These are phyloP conservation scores for Zymoseptoria ardabiliae DNA, from an alignment of 2,329 filamentous ascomycete genomes.

Conservation along the genomic window DNA sequence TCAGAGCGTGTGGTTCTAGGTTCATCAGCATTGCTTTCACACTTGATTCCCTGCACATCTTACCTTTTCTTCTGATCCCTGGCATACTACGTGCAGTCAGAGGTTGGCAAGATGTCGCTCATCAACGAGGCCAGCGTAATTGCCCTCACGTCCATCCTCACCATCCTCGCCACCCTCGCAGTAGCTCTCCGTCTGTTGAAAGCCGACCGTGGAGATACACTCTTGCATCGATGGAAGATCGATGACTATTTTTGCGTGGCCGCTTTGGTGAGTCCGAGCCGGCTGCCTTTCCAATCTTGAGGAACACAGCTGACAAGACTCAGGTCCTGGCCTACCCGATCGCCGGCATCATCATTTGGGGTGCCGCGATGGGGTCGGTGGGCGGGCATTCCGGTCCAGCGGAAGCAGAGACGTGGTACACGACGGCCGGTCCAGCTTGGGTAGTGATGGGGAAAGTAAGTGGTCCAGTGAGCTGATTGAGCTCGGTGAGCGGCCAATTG, in stretches of 20 bases:
- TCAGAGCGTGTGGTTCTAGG: neutral
- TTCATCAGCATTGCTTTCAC: neutral
- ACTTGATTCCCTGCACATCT: neutral
- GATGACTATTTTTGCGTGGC: slow-evolving; percentile 8
- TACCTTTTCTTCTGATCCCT: neutral
- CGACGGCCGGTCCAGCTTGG: slow-evolving; percentile 7
- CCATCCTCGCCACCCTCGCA: slow-evolving; percentile 6
- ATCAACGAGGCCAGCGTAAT: slow-evolving; percentile 8
- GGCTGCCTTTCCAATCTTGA: neutral
- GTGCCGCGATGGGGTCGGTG: slow-evolving; percentile 5
- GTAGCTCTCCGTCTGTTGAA: slow-evolving; percentile 5
- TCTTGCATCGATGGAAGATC: slow-evolving; percentile 5
- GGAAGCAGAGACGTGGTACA: slow-evolving; percentile 11
- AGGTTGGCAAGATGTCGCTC: slow-evolving; percentile 3
- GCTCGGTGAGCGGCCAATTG: neutral
- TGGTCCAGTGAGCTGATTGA: neutral
- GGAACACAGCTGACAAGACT: neutral
- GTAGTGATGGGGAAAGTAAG: slow-evolving; percentile 7
- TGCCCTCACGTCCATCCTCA: slow-evolving; percentile 6
- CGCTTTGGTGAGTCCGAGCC: slow-evolving; percentile 4
- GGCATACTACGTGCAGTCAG: neutral
- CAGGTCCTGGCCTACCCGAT: slow-evolving; percentile 6
- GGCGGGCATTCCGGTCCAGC: slow-evolving; percentile 8
- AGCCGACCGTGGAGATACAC: slow-evolving; percentile 5
- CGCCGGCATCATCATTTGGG: slow-evolving; percentile 8